These are phyloP conservation scores for Fusarium burgessii DNA, from an alignment of 2,329 filamentous ascomycete species.

Conservation along the genomic window DNA sequence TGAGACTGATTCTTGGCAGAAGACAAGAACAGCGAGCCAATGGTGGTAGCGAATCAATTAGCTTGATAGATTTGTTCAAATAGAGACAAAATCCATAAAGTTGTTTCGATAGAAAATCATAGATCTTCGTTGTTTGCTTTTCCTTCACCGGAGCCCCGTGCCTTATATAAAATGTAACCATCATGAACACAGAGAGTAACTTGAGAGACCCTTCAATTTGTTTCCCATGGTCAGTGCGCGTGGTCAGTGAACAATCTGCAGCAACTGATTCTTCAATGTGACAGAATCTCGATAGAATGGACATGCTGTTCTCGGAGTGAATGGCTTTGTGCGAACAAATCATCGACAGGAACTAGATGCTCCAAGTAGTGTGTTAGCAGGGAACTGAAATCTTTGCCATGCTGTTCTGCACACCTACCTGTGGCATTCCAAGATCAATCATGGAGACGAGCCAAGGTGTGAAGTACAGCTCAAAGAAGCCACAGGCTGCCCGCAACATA, in stretches of 20 bases:
- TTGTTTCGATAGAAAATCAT: neutral
- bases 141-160: neutral
- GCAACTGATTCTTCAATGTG: constrained; percentile 1
- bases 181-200: neutral
- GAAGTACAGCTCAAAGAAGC: constrained; percentile 7
- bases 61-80: neutral
- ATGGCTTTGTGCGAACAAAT: constrained; percentile 22
- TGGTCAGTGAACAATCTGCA: constrained; percentile 13
- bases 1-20: neutral
- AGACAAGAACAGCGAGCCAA: constrained; percentile 7
- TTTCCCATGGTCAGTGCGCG: neutral
- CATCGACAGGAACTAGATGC: neutral
- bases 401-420: constrained; percentile 9
- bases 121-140: neutral
- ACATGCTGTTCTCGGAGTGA: neutral
- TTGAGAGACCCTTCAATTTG: neutral
- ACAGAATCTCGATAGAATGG: neutral
- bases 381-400: neutral
- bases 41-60: neutral
- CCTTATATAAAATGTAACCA: constrained; percentile 24
- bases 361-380: constrained; percentile 13
- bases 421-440: neutral
- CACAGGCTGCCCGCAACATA: neutral
- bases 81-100: constrained; percentile 2
- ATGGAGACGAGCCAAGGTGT: neutral